These are phyloP conservation scores for Alternaria gansuensis DNA, from an alignment of 2,329 filamentous ascomycete genomes.

Conservation along the genomic window DNA sequence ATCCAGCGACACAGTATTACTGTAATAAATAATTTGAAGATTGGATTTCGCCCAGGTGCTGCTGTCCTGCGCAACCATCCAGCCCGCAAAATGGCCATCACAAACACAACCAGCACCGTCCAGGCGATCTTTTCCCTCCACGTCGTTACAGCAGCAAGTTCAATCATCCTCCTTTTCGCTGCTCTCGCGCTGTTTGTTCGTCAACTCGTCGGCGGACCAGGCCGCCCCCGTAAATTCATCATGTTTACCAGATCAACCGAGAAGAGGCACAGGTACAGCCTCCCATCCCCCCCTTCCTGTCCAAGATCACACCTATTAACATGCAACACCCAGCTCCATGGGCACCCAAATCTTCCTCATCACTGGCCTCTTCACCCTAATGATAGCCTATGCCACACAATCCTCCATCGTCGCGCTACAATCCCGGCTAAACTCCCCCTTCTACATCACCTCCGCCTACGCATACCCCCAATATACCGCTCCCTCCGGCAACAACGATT, in stretches of 20 bases:
- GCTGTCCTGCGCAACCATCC: background rate
- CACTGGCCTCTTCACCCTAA: slow-evolving; percentile 25
- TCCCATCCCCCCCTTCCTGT: too few species aligned
- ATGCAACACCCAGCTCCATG: slow-evolving; percentile 11
- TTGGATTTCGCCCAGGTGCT: background rate
- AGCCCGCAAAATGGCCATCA: slow-evolving; percentile 20
- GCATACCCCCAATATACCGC: slow-evolving; percentile 24
- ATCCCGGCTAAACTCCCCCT: slow-evolving; percentile 23
- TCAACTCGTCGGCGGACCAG: slow-evolving; percentile 23
- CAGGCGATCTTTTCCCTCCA: slow-evolving; percentile 32
- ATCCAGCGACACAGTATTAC: background rate
- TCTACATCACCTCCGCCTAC: slow-evolving; percentile 28
- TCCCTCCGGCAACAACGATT: background rate
- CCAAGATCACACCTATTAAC: background rate
- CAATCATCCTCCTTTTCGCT: slow-evolving; percentile 23
- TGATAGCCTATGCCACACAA: slow-evolving; percentile 29
- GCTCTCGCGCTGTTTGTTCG: slow-evolving; percentile 11
- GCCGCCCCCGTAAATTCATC: slow-evolving; percentile 21
- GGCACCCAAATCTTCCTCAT: slow-evolving; percentile 30
- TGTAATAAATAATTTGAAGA: background rate
- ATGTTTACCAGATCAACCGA: slow-evolving; percentile 14
- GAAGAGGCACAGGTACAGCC: slow-evolving; percentile 12
- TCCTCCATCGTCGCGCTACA: slow-evolving; percentile 28
- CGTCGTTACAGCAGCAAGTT: slow-evolving; percentile 25
- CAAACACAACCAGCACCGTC: slow-evolving; percentile 26